Percentiles rank a stretch among this genome's conserved stretches.
Conservation (phyloP, 176 grass and related monocot genomes). For the Hordeum vulgare region DNA sequence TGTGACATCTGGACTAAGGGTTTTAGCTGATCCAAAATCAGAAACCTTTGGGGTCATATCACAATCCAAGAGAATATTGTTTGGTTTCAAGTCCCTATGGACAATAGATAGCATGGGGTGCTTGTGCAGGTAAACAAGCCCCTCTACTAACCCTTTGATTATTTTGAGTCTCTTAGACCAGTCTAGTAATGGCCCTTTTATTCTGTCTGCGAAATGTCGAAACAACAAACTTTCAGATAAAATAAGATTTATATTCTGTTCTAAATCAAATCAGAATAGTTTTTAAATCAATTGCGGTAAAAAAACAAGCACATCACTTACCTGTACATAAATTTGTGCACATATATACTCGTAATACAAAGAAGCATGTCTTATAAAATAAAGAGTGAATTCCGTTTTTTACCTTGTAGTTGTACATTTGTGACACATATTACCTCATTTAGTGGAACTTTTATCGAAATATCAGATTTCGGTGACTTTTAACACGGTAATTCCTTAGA, state of each 20-base stretch:
- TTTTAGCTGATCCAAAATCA: constrained; percentile 37
- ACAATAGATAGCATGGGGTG: not conserved
- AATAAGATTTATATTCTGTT: too few relatives aligned
- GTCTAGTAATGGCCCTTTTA: not conserved
- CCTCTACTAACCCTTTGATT: constrained; percentile 31
- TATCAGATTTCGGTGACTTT: too few relatives aligned
- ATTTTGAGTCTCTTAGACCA: constrained; percentile 34
- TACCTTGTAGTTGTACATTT: too few relatives aligned
- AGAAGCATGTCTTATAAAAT: too few relatives aligned
- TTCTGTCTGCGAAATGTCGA: not conserved
- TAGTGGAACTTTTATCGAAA: too few relatives aligned
- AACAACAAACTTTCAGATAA: too few relatives aligned
- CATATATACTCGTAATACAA: too few relatives aligned
- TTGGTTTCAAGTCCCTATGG: constrained; percentile 42
- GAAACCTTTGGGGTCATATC: constrained; percentile 23
- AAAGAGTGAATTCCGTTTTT: too few relatives aligned
- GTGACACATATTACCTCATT: too few relatives aligned
- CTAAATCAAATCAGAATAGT: not conserved
- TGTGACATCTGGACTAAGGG: constrained; percentile 16
- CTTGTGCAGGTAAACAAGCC: constrained; percentile 48
- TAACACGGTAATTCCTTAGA: too few relatives aligned
- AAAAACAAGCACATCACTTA: not conserved
- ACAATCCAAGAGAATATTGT: constrained; percentile 26
- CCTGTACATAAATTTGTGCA: too few relatives aligned
- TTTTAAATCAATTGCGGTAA: too few relatives aligned